Percentiles rank a stretch among this genome's conserved stretches.
Conservation (phyloP, 441 rosid genomes). For the Lepidium campestre region DNA sequence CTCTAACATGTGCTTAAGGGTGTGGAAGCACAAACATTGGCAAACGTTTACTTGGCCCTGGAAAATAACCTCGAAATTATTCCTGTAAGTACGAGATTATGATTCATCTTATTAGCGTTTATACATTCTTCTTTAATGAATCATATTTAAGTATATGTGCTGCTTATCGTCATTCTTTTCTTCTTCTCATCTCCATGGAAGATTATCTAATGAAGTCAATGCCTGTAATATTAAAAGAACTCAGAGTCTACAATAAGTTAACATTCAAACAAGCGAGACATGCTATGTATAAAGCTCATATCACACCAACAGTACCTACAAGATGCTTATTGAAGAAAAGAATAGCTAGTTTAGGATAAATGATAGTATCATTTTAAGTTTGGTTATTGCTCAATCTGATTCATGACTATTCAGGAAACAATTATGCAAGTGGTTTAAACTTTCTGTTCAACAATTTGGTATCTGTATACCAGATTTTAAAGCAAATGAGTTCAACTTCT, state of each 20-base stretch:
- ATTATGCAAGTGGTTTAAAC: neutral
- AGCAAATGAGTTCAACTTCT: constrained; percentile 14
- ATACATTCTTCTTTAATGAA: neutral
- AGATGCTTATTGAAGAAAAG: neutral
- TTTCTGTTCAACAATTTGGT: neutral
- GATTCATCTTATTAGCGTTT: constrained; percentile 1
- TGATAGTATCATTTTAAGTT: neutral
- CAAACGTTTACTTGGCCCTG: constrained; percentile 92
- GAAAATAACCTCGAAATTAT: constrained; percentile 93
- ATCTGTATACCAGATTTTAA: neutral
- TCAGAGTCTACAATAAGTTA: neutral
- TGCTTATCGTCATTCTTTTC: neutral
- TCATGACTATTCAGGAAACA: neutral
- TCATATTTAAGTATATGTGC: neutral
- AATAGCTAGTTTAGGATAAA: neutral
- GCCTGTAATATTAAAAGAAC: neutral
- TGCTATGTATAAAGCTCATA: neutral
- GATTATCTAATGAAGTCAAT: neutral
- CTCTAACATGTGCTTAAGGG: constrained; percentile 47
- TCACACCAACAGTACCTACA: neutral
- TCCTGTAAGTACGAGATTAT: constrained; percentile 55
- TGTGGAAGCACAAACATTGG: constrained; percentile 97
- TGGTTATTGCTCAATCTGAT: neutral
- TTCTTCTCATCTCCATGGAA: neutral
- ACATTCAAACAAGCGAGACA: neutral